These are phyloP conservation scores for Przewalskia tangutica DNA, from an alignment of 257 asterid species.

Conservation along the genomic window DNA sequence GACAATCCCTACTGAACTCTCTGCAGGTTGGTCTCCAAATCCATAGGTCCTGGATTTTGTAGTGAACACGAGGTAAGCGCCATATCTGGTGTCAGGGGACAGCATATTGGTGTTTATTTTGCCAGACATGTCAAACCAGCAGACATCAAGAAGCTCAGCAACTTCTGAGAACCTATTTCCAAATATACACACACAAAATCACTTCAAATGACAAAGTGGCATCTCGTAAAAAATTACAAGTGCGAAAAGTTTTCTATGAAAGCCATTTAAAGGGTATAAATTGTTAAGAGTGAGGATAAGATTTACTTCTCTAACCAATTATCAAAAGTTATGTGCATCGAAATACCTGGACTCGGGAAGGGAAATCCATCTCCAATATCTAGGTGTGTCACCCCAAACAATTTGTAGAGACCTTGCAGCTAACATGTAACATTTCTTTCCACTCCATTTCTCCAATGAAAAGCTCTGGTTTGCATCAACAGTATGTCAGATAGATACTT, in stretches of 20 bases:
- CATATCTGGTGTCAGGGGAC: conserved; percentile 49
- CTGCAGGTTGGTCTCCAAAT: conserved; percentile 29
- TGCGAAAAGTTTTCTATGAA: neutral
- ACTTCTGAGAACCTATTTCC: conserved; percentile 5
- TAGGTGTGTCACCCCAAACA: conserved; percentile 52
- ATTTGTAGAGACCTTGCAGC: conserved; percentile 55
- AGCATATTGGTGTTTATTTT: conserved; percentile 34
- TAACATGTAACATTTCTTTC: conserved; percentile 67
- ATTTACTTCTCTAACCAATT: neutral
- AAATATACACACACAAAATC: neutral
- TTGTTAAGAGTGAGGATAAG: no score
- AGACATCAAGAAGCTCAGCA: conserved; percentile 31
- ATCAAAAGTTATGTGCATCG: neutral
- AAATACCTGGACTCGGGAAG: conserved; percentile 57
- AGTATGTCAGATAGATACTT: conserved; percentile 15
- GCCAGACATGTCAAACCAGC: conserved; percentile 65
- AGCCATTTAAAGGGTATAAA: neutral
- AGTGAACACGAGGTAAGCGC: conserved; percentile 58
- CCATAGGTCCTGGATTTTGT: conserved; percentile 21
- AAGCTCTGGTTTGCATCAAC: conserved; percentile 42
- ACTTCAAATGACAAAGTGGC: no score
- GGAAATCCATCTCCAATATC: conserved; percentile 53
- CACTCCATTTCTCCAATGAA: conserved; percentile 52
- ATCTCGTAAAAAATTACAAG: neutral
- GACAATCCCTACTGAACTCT: conserved; percentile 25